Base-by-base conservation (phyloP, 1,284 basidiomycete species). In the Athelia sp. region DNA sequence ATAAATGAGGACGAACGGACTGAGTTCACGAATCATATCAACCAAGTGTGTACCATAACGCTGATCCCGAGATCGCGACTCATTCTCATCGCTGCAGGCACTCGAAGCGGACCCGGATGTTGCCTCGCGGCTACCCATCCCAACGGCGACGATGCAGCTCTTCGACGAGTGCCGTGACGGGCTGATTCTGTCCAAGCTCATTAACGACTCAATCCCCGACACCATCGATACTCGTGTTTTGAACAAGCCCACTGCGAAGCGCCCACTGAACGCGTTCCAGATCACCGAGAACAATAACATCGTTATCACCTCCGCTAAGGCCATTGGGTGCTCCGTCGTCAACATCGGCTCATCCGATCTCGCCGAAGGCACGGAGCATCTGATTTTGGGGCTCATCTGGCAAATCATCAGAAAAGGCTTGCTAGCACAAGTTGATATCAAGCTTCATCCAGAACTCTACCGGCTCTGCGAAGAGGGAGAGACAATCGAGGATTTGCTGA, bases 201-300 rank as follows among this genome's bases (percentile, higher is more conserved):
- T 98, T 78, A 98, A 99, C 70, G 95, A 98, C 70, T 96, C 96
- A 29, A 96, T 99, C 2, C 93, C 96, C 18, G 96, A 99, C 69
- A 99, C 96, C 8, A 99, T 99, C 71, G 96, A 99, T 72, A 90
- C 87, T 59, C 95, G 96, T 80, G 96, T 98, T 3, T 78, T 99
- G 58, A 99, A 99, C 78, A 94, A 90, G 66, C 81, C 91, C 1
- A 78, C 79, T 2, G 60, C 77, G 4, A 78, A 79, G 43, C 94
- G 91, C 67, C 82, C 83, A 18, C 81, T 95, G 51, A 98, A 93
- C 64, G 90, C 90, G 0, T 99, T 99, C 83, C 94, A 98, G 65
- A 98, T 98, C 67, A 98, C 96, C 0, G 96, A 99, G 69, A 99
- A 99, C 78, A 98, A 99, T 78, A 99, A 98, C 72, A 96, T 99